Base-by-base conservation (phyloP, 805 yeast genomes). In the Kazachstania psychrophila region DNA sequence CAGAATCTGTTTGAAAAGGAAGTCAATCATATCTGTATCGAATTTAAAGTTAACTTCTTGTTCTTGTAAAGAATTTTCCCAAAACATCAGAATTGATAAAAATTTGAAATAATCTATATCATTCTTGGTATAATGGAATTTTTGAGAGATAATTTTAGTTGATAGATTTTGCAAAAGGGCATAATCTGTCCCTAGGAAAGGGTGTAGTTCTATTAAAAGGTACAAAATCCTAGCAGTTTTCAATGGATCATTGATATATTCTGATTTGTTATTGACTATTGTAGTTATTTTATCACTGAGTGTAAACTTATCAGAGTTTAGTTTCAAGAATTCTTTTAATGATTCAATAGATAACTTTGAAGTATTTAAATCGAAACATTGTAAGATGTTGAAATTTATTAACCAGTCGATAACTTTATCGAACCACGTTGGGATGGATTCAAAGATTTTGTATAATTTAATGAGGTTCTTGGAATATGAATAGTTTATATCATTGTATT, bases 401-500 rank as follows among this genome's bases (percentile, higher is more conserved):
- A 55, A 33, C 60, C 59, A 54, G 6, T 47, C 42, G 2, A 55
- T 30, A 35, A 63, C 25, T 23, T 34, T 45, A 34, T 18, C 49
- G 31, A 38, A 44, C 27, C 6, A 33, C n/a, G n/a, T n/a, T n/a
- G n/a, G n/a, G n/a, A n/a, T n/a, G n/a, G n/a, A 22, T 36, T 33
- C 45, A 24, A 52, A 43, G 0, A 58, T 20, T 2, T 42, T 23
- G n/a, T 52, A 40, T 9, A 65, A 18, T 10, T 48, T 38, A 34
- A 54, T 36, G 1, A 72, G 58, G 10, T 69, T 61, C 2, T 51
- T 48, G 9, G 58, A 26, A 44, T 58, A 76, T 3, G 79, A 56
- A 41, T 62, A 37, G 30, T 57, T 37, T 34, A 69, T 42, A 38
- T 67, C 61, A 5, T 76, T 73, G 10, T 77, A 79, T 33, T 86